Conservation (phyloP, 129 eudicot species). For the Centaurea solstitialis region DNA sequence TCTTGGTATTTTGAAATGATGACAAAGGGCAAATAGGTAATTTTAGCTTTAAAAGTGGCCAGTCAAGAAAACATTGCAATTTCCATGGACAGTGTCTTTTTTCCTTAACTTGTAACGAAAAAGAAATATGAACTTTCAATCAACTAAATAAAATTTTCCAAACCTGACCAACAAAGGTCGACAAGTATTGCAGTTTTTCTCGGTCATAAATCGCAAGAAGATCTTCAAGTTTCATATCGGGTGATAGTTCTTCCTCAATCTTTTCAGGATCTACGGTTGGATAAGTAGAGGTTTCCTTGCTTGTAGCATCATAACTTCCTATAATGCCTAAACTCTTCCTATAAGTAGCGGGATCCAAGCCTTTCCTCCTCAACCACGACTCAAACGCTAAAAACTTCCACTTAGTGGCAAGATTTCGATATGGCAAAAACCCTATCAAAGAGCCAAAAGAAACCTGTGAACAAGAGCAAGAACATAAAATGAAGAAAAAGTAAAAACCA, state of each 20-base stretch:
- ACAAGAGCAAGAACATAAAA: slow-evolving; percentile 20
- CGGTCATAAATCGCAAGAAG: slow-evolving; percentile 71
- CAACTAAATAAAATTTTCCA: slow-evolving; percentile 22
- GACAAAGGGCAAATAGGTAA: neutral
- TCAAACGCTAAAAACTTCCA: slow-evolving; percentile 91
- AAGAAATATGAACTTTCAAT: neutral
- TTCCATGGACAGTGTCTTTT: neutral
- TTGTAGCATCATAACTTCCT: slow-evolving; percentile 50
- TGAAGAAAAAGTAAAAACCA: slow-evolving; percentile 17
- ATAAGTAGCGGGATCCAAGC: slow-evolving; percentile 74
- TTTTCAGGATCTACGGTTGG: slow-evolving; percentile 30
- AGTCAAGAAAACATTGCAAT: neutral
- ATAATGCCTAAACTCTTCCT: slow-evolving; percentile 64
- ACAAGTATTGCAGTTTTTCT: slow-evolving; percentile 70
- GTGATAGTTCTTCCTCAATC: slow-evolving; percentile 37
- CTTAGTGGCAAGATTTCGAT: slow-evolving; percentile 71
- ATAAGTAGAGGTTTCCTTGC: slow-evolving; percentile 28
- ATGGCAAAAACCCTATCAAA: slow-evolving; percentile 91
- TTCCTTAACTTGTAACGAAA: neutral
- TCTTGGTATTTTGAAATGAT: neutral
- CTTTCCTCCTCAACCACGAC: slow-evolving; percentile 91
- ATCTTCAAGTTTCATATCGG: slow-evolving; percentile 84
- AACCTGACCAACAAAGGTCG: slow-evolving; percentile 94
- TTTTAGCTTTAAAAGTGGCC: neutral
- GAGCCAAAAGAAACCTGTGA: slow-evolving; percentile 88